These are phyloP conservation scores for Leishmania tropica DNA, from an alignment of 208 protist species.

Conservation along the genomic window DNA sequence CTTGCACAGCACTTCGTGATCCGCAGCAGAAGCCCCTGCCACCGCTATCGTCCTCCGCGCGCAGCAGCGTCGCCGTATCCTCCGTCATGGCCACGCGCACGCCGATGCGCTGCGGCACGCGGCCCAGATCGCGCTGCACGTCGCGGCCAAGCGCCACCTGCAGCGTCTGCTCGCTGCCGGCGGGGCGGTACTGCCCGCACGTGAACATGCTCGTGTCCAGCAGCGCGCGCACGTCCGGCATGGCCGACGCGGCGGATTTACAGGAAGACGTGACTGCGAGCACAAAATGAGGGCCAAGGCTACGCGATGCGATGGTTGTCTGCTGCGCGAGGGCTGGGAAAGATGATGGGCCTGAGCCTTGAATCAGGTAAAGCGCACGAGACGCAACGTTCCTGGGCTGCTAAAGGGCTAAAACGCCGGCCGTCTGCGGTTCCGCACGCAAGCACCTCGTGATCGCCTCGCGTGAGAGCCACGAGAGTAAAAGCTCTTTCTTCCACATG, in stretches of 20 bases:
- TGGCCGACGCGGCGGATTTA: not conserved
- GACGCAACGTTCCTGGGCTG: not conserved
- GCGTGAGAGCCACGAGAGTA: not conserved
- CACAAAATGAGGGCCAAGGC: not conserved
- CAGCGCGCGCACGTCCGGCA: constrained; percentile 20
- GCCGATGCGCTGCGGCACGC: constrained; percentile 28
- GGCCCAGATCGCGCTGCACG: constrained; percentile 28
- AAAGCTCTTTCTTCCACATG: too few relatives aligned
- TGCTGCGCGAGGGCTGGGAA: not conserved
- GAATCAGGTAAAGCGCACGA: not conserved
- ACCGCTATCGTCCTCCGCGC: not conserved
- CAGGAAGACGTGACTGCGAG: not conserved
- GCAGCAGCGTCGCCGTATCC: constrained; percentile 45
- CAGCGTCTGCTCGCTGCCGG: constrained; percentile 19
- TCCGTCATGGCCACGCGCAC: constrained; percentile 39
- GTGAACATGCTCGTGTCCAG: constrained; percentile 34
- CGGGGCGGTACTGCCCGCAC: constrained; percentile 17
- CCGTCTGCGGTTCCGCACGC: too few relatives aligned
- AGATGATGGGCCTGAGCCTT: not conserved
- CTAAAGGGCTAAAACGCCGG: not conserved
- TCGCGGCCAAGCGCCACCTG: constrained; percentile 36
- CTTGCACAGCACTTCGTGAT: not conserved
- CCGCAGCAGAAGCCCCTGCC: not conserved
- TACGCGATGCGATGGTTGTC: not conserved
- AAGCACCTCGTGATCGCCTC: not conserved